Percentiles rank a stretch among this genome's conserved stretches.
Evolutionary conservation across 495 filamentous ascomycete species (phyloP).

Genomic region (Aspergillus funiculosus): DNA sequence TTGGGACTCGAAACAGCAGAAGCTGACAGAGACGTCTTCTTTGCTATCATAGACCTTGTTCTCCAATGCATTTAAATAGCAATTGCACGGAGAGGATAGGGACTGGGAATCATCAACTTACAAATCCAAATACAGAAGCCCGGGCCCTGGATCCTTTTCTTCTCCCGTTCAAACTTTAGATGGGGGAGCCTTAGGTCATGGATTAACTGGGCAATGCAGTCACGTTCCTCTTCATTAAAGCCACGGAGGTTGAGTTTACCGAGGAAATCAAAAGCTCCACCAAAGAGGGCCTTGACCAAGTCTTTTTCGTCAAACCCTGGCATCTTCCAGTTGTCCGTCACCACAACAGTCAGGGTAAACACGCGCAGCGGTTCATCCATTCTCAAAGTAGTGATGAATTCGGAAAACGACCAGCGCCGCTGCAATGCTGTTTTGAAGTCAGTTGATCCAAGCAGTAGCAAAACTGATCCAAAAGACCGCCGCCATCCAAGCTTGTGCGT

Average conservation of each 20-base stretch:
- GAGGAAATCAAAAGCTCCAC: conserved; percentile 15
- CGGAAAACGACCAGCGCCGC: conserved; percentile 12
- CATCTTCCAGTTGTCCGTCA: conserved; percentile 16
- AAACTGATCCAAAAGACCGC: conserved; percentile 10
- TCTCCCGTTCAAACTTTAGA: conserved; percentile 8
- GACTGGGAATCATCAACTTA: conserved; percentile 6
- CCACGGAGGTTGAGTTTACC: conserved; percentile 13
- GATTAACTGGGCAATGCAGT: conserved; percentile 2
- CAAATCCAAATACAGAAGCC: conserved; percentile 19
- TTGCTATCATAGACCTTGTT: conserved; percentile 75
- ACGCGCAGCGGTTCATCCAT: conserved; percentile 7
- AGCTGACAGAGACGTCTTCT: conserved; percentile 65
- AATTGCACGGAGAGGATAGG: background rate
- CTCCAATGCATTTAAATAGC: conserved; percentile 54
- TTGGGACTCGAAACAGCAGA: conserved; percentile 65
- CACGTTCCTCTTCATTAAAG: conserved; percentile 16
- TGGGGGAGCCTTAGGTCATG: background rate
- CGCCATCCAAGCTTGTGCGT: conserved; percentile 4
- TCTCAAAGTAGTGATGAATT: conserved; percentile 13
- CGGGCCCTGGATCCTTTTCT: conserved; percentile 16
- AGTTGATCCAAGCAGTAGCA: conserved; percentile 12
- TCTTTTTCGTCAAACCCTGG: conserved; percentile 15
- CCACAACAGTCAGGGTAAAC: conserved; percentile 16
- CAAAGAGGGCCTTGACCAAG: conserved; percentile 13
- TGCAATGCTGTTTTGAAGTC: conserved; percentile 10